Evolutionary conservation across 2,329 filamentous ascomycete genomes (phyloP).

Genomic region (Alternaria sp.): DNA sequence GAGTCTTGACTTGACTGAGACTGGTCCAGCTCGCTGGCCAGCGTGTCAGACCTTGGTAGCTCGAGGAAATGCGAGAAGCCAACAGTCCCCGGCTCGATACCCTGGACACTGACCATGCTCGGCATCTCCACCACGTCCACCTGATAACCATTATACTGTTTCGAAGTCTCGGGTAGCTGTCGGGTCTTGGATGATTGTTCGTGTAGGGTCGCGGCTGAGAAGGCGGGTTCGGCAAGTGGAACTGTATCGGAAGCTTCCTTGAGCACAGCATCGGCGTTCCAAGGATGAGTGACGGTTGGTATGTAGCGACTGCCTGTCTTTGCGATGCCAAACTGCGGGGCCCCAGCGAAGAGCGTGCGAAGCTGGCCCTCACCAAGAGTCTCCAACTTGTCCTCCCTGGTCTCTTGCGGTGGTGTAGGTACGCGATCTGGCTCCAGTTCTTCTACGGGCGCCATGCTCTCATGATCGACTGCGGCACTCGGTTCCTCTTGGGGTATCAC

Average conservation of each 20-base stretch:
- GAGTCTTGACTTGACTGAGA: conserved; percentile 43
- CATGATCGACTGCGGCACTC: conserved; percentile 19
- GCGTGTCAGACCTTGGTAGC: conserved; percentile 67
- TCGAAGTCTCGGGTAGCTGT: conserved; percentile 18
- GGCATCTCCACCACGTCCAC: conserved; percentile 61
- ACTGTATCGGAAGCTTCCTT: conserved; percentile 65
- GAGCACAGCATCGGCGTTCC: conserved; percentile 65
- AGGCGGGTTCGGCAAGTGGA: conserved; percentile 43
- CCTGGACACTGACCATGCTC: conserved; percentile 75
- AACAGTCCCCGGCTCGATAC: conserved; percentile 72
- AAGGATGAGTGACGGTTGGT: conserved; percentile 71
- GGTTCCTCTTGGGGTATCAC: conserved; percentile 10
- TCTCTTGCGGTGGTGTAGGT: conserved; percentile 20
- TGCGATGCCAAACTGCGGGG: conserved; percentile 72
- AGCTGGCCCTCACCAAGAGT: conserved; percentile 60
- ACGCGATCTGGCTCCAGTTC: conserved; percentile 15
- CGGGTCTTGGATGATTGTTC: conserved; percentile 21
- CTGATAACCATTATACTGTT: conserved; percentile 37
- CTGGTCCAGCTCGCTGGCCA: conserved; percentile 62
- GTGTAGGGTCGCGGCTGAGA: conserved; percentile 43
- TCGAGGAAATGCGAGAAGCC: conserved; percentile 74
- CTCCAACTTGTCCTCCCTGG: conserved; percentile 22
- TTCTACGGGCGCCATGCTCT: conserved; percentile 9
- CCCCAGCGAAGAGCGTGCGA: conserved; percentile 76
- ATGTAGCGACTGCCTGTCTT: conserved; percentile 66